Percentiles rank a stretch among this genome's conserved stretches.
These are phyloP conservation scores for Nannochloropsis gaditana DNA, from an alignment of 108 stramenopile genomes.

Conservation along the genomic window DNA sequence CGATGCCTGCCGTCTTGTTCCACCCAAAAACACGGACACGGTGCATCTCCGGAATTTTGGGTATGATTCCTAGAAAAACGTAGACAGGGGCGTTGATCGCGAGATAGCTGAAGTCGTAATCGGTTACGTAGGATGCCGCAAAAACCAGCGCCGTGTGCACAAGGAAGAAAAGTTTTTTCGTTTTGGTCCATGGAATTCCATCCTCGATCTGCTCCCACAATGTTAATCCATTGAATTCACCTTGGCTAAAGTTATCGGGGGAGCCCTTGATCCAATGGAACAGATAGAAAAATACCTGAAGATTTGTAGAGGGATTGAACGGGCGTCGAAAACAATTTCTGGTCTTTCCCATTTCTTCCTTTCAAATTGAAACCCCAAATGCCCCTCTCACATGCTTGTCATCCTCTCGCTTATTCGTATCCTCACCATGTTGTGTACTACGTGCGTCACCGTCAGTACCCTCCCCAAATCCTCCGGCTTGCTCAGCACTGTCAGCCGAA, in stretches of 20 bases:
- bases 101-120: constrained; percentile 48
- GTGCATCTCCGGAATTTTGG: constrained; percentile 86
- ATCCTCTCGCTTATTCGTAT: background rate
- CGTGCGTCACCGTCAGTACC: constrained; percentile 30
- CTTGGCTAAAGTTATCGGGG: constrained; percentile 55
- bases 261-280: constrained; percentile 60
- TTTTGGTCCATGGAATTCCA: constrained; percentile 53
- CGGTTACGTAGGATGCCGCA: constrained; percentile 37
- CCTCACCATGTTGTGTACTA: constrained; percentile 46
- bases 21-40: constrained; percentile 89
- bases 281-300: constrained; percentile 50
- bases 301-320: background rate
- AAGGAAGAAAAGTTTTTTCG: constrained; percentile 56
- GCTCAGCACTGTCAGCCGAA: constrained; percentile 45
- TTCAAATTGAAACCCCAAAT: background rate
- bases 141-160: constrained; percentile 51
- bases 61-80: constrained; percentile 64
- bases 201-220: constrained; percentile 59
- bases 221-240: constrained; percentile 55
- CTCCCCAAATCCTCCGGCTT: constrained; percentile 32
- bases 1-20: constrained; percentile 89
- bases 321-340: background rate
- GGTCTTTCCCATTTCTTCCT: background rate
- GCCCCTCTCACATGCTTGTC: background rate
- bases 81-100: constrained; percentile 73